Conservation (phyloP, 768 basidiomycete species). For the Dentipellis sp. region DNA sequence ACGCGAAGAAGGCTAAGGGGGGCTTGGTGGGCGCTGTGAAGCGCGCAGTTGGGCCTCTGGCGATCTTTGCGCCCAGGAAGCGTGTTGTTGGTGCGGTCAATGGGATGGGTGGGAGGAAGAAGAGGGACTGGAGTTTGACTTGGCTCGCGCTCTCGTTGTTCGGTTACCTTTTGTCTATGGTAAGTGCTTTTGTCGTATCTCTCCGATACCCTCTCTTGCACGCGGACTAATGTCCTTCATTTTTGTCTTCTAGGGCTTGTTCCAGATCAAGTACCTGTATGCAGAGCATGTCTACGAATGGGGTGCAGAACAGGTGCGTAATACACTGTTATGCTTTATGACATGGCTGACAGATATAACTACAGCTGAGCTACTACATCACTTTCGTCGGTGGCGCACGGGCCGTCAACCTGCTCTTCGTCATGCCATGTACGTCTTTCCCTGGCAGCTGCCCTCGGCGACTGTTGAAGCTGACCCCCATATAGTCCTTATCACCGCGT, state of each 20-base stretch:
- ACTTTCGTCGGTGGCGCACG: conserved; percentile 57
- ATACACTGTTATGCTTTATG: too few species aligned
- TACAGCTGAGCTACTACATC: conserved; percentile 65
- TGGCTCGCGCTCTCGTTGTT: conserved; percentile 58
- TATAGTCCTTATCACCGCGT: conserved; percentile 48
- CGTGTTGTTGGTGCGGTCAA: conserved; percentile 29
- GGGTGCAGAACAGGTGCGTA: conserved; percentile 34
- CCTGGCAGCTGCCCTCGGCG: neutral
- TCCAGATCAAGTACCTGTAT: conserved; percentile 71
- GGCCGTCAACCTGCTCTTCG: conserved; percentile 53
- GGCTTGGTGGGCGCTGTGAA: conserved; percentile 15
- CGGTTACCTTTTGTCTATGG: conserved; percentile 52
- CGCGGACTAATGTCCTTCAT: neutral
- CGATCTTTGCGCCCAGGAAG: conserved; percentile 55
- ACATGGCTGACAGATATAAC: too few species aligned
- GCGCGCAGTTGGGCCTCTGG: conserved; percentile 53
- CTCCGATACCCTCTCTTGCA: too few species aligned
- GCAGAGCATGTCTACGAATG: conserved; percentile 65
- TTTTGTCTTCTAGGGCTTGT: conserved; percentile 40
- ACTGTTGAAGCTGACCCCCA: conserved; percentile 25
- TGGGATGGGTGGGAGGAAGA: conserved; percentile 24
- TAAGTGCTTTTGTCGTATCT: conserved; percentile 24
- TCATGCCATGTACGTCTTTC: conserved; percentile 47
- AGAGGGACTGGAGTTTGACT: conserved; percentile 63
- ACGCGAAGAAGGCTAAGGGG: conserved; percentile 9